Evolutionary conservation across 2,329 filamentous ascomycete genomes (phyloP).

Genomic region (Emmonsia crescens): DNA sequence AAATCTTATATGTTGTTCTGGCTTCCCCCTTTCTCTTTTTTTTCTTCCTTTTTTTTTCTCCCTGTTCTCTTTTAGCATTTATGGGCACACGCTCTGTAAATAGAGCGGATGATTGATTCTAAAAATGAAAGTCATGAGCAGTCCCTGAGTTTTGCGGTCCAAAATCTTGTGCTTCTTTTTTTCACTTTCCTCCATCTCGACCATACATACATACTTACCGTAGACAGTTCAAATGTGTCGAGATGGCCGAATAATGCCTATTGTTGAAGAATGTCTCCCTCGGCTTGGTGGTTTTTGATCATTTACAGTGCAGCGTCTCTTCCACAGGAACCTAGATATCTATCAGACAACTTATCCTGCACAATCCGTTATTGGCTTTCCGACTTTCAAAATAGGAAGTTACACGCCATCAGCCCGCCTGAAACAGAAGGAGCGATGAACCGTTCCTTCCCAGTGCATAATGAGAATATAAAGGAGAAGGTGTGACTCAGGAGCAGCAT

Average conservation of each 20-base stretch:
- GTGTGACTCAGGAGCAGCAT: no score
- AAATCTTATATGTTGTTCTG: conserved; percentile 7
- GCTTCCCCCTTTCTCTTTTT: not conserved
- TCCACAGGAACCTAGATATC: no score
- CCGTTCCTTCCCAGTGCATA: not conserved
- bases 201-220: not conserved
- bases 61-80: conserved; percentile 9
- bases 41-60: not conserved
- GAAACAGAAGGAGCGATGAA: not conserved
- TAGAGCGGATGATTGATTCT: conserved; percentile 11
- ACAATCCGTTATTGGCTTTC: no score
- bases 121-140: conserved; percentile 14
- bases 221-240: not conserved
- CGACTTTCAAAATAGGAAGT: no score
- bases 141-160: not conserved
- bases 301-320: no score
- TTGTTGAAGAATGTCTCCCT: not conserved
- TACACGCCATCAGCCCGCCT: no score
- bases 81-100: conserved; percentile 9
- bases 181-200: not conserved
- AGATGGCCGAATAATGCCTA: not conserved
- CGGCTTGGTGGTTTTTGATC: no score
- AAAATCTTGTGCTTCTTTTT: not conserved
- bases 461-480: no score
- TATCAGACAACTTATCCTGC: no score